A percentile compares a stretch with the other conserved stretches of the same genome.
These are phyloP conservation scores for Termitomyces heimii DNA, from an alignment of 768 basidiomycete genomes.

Conservation along the genomic window DNA sequence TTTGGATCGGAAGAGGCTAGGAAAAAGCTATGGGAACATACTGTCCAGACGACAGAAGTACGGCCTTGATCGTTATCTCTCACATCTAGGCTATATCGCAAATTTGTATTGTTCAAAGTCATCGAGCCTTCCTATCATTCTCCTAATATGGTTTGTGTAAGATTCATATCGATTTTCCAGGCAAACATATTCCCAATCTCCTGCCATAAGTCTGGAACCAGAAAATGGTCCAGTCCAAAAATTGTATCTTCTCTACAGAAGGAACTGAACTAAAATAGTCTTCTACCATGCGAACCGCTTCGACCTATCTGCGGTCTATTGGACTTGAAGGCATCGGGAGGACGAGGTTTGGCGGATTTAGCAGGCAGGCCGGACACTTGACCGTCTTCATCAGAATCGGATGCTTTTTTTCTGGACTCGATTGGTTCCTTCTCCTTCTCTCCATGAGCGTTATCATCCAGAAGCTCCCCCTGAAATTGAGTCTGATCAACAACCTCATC, in stretches of 20 bases:
- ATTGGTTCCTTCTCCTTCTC: not conserved
- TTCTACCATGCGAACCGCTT: no score
- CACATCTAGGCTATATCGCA: not conserved
- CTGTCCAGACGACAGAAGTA: constrained; percentile 15
- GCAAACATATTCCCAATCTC: not conserved
- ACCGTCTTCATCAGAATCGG: not conserved
- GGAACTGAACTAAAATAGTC: not conserved
- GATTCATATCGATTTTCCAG: not conserved
- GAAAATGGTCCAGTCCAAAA: not conserved
- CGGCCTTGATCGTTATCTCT: not conserved
- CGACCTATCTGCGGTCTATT: no score
- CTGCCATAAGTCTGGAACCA: no score
- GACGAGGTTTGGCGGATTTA: no score
- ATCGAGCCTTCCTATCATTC: not conserved
- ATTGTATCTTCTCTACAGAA: not conserved
- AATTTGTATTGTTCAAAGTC: not conserved
- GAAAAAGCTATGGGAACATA: constrained; percentile 31
- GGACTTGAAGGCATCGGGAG: not conserved
- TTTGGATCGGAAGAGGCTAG: constrained; percentile 32
- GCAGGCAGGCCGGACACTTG: no score
- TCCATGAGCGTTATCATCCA: not conserved
- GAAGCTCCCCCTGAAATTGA: no score
- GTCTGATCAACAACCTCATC: not conserved
- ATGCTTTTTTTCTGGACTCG: not conserved
- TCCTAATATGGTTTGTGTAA: not conserved